phyloP scores from a whole-genome alignment of 139 green algal species.

The Tetradesmus lagerheimii region DNA sequence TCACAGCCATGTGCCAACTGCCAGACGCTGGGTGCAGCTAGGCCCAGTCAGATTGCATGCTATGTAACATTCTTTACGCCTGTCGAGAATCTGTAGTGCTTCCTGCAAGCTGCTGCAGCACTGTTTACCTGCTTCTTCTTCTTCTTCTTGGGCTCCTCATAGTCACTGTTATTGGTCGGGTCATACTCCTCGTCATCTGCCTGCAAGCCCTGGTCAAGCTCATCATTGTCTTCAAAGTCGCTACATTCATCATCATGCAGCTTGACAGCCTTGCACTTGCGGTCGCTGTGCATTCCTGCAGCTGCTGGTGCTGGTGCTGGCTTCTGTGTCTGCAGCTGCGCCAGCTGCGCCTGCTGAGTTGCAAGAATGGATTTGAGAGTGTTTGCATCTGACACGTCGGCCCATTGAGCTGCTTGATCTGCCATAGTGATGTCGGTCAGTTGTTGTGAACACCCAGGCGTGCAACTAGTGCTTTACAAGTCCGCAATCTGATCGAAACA shows the following conservation, averaged over 20 bases:
- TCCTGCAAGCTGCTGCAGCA: background rate
- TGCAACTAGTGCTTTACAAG: too few relatives aligned
- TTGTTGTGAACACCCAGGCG: background rate
- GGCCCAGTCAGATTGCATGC: too few relatives aligned
- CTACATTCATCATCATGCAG: background rate
- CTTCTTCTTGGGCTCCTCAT: slow-evolving; percentile 16
- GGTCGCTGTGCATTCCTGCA: background rate
- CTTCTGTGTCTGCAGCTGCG: background rate
- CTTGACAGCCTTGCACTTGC: background rate
- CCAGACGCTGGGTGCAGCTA: too few relatives aligned
- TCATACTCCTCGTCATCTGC: slow-evolving; percentile 24
- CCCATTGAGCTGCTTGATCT: background rate
- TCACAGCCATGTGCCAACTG: background rate
- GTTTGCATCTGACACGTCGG: background rate
- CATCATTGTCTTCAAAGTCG: background rate
- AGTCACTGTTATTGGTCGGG: slow-evolving; percentile 37
- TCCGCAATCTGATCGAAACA: too few relatives aligned
- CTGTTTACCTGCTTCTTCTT: background rate
- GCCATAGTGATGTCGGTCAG: background rate
- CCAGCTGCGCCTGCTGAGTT: slow-evolving; percentile 31
- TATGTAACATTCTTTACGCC: too few relatives aligned
- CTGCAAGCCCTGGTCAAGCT: background rate
- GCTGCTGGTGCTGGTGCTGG: background rate
- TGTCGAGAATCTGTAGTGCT: too few relatives aligned
- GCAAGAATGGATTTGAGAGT: background rate